Conservation (phyloP, 202 grass and related monocot species). For the Carex arenaria region DNA sequence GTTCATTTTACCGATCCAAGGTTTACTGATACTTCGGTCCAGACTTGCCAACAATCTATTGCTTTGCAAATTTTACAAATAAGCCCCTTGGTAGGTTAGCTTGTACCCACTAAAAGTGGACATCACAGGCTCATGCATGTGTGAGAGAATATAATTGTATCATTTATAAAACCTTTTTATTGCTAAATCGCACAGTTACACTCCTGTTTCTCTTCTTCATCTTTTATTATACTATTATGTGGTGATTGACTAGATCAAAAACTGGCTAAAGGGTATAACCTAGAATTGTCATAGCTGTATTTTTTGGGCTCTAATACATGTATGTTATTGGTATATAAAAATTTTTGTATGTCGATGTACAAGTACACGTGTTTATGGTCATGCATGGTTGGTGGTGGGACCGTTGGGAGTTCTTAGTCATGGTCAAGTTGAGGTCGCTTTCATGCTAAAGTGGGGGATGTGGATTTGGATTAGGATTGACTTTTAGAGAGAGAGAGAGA, state of each 20-base stretch:
- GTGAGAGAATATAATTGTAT: not conserved
- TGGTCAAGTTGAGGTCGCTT: constrained; percentile 43
- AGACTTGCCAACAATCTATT: not conserved
- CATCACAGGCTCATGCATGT: not conserved
- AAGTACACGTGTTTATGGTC: not conserved
- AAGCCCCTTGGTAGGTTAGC: not conserved
- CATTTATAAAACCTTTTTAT: not conserved
- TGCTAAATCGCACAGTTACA: not conserved
- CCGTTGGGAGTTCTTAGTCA: constrained; percentile 19
- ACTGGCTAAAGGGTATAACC: not conserved
- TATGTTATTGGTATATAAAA: not conserved
- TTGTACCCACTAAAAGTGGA: not conserved
- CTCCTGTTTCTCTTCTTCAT: not conserved
- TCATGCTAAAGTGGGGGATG: constrained; percentile 33
- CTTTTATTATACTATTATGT: not conserved
- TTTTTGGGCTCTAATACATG: not conserved
- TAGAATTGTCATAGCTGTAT: not conserved
- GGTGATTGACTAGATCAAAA: constrained; percentile 1
- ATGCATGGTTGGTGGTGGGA: constrained; percentile 14
- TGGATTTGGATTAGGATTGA: constrained; percentile 41
- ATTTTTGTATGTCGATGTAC: not conserved
- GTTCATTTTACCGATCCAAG: not conserved
- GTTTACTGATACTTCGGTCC: not conserved
- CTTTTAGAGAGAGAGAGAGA: constrained; percentile 28
- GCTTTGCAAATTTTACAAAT: not conserved